Percentiles rank a stretch among this genome's conserved stretches.
Evolutionary conservation across 345 rosid species (phyloP).

Genomic region (Eucalyptus decipiens): DNA sequence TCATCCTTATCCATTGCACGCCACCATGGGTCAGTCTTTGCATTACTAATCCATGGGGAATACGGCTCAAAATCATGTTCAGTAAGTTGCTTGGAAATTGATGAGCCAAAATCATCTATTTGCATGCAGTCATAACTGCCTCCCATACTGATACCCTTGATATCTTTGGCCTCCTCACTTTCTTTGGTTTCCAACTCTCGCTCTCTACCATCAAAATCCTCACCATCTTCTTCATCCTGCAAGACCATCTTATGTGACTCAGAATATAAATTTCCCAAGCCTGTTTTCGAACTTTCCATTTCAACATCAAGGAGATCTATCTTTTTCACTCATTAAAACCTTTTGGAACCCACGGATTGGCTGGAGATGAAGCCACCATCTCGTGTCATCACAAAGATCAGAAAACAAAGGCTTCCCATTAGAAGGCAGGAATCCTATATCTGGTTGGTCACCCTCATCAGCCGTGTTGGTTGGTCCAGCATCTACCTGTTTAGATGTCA

Average conservation of each 20-base stretch:
- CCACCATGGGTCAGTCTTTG: slow-evolving; percentile 83
- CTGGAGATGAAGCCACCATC: slow-evolving; percentile 72
- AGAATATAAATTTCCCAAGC: slow-evolving; percentile 5
- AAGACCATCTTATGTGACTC: not conserved
- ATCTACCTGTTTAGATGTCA: slow-evolving; percentile 42
- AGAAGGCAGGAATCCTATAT: slow-evolving; percentile 43
- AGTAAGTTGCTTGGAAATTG: slow-evolving; percentile 11
- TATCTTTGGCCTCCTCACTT: slow-evolving; percentile 20
- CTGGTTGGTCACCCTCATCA: slow-evolving; percentile 27
- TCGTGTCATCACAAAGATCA: slow-evolving; percentile 34
- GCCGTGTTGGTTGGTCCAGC: slow-evolving; percentile 26
- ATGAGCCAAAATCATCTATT: slow-evolving; percentile 16
- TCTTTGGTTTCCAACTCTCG: not conserved
- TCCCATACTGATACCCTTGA: slow-evolving; percentile 21
- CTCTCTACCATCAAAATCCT: slow-evolving; percentile 1
- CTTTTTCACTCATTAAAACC: slow-evolving; percentile 37
- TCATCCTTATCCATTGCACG: slow-evolving; percentile 62
- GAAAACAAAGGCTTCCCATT: slow-evolving; percentile 33
- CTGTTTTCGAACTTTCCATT: slow-evolving; percentile 20
- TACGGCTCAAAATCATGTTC: slow-evolving; percentile 30
- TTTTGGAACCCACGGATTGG: slow-evolving; percentile 48
- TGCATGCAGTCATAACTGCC: slow-evolving; percentile 23
- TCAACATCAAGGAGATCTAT: slow-evolving; percentile 33
- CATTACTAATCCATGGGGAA: slow-evolving; percentile 51
- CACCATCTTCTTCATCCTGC: not conserved